Base-by-base conservation (phyloP, 768 basidiomycete species). In the Kwoniella sp. region DNA sequence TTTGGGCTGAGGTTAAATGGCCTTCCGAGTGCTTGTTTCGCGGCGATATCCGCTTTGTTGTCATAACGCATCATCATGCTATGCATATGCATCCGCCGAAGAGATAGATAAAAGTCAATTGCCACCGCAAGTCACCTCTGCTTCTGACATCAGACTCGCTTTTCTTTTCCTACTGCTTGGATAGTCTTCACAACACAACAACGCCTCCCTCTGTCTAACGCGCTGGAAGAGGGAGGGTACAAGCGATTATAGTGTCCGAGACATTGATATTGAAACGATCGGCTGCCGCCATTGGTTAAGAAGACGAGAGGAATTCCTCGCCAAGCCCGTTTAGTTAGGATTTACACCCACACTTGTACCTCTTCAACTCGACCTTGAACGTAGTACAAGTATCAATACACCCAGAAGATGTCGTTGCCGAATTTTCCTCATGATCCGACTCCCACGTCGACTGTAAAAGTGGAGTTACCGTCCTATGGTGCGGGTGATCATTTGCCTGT, bases 401-500 rank as follows among this genome's bases (percentile, higher is more conserved):
- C n/a, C n/a, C n/a, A n/a, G 8, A 44, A 44, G 40, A 44, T 74
- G 72, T 76, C 74, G 15, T 65, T 76, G 30, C 72, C 70, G 5
- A 67, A 66, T 27, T 74, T 77, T 55, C 76, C 60, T 17, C 12
- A 57, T 33, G 27, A 46, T 2, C 33, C 47, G 21, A 63, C 57
- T 24, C n/a, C 63, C 12, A 56, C 69, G 19, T 50, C 65, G 22
- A 56, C 65, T 12, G 63, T 67, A 6, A 48, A 53, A 44, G 40
- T 44, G 21, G 40, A 57, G 44, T 5, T 69, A 13, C 58, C 68
- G 40, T 62, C 67, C 19, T 55, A 64, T 21, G 77, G 77, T 1
- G 77, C 75, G 17, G 79, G 79, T 26, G 67, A 73, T 55, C 60
- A 63, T 26, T 55, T 80, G 22, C 79, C 79, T 25, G 63, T 77